Evolutionary conservation across 1,284 basidiomycete species (phyloP), one percentile per base, ranked within the genome.

Genomic region (Apiotrichum gracile): DNA sequence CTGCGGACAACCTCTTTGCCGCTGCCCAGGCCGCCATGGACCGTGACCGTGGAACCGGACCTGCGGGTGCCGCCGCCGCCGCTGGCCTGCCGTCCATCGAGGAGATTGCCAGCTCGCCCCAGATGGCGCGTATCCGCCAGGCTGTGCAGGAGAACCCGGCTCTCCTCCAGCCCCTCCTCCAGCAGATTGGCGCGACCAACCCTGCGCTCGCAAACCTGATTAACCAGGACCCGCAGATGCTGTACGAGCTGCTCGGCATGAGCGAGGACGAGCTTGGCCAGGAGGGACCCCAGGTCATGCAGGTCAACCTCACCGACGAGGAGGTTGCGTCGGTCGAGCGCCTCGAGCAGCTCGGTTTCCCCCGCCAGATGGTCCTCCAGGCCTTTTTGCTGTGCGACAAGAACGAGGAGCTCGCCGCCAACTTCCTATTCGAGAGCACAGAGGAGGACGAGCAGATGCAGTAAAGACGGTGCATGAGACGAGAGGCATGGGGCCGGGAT

Each of bases 351-450:
- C 83, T 97, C 50, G 92, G 92, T 1, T 97, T 97, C 74, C 75
- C 87, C 22, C 81, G 89, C 42, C 80, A 91, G 48, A 77, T 78
- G 0, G 91, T 81, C 5, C 76, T 91, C 40, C 83, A 94, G 73
- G 92, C 92, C 1, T 97, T 88, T 77, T 91, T 76, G 85, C 85
- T 75, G 6, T 96, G 91, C 73, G 92, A 91, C 73, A 92, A 89
- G 81, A 91, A 97, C 68, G 92, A 97, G 76, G 91, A 94, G 72
- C 76, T 93, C 39, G 91, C 92, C 2, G 92, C 92, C 21, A 94
- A 93, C 69, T 93, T 85, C 67, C 75, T 93, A 65, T 92, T 93
- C 64, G 91, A 93, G 61, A 73, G 78, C 57, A 78, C 78, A 33
- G 86, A 84, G 63, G 85, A 86, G 3, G 83, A 85, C 58, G 56